Conservation (phyloP, 352 stramenopile species). For the Phytophthora cajani region DNA sequence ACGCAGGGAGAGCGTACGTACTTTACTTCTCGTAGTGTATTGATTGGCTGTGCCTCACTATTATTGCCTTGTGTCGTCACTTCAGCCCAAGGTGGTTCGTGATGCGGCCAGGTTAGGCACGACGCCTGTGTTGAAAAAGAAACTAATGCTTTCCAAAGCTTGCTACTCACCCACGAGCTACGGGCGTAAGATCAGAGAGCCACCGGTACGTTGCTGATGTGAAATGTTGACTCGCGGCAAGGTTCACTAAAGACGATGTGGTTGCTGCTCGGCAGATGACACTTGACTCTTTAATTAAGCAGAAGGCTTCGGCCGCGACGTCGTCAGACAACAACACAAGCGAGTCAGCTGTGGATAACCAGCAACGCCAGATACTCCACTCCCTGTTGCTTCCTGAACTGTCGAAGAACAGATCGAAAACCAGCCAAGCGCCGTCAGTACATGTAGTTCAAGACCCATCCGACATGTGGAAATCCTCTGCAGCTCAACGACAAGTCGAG, state of each 20-base stretch:
- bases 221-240: not conserved
- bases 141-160: conserved; percentile 21
- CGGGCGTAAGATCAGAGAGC: conserved; percentile 37
- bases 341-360: conserved; percentile 12
- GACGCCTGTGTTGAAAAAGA: conserved; percentile 3
- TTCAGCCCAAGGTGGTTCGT: conserved; percentile 20
- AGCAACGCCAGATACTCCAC: conserved; percentile 28
- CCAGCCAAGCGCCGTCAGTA: conserved; percentile 2
- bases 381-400: conserved; percentile 26
- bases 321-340: conserved; percentile 18
- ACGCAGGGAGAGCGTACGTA: conserved; percentile 30
- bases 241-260: not conserved
- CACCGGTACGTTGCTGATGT: conserved; percentile 35
- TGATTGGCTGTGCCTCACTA: not conserved
- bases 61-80: not conserved
- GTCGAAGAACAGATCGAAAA: conserved; percentile 6
- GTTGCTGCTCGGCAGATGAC: conserved; percentile 42
- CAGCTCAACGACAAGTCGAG: conserved; percentile 1
- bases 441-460: conserved; percentile 18
- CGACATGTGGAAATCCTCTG: conserved; percentile 41
- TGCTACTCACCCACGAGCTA: conserved; percentile 47
- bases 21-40: not conserved
- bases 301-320: conserved; percentile 19
- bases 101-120: conserved; percentile 10
- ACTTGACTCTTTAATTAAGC: conserved; percentile 55